phyloP scores from a whole-genome alignment of 225 moss, liverwort and hornwort genomes.

The Takakia lepidozioides region DNA sequence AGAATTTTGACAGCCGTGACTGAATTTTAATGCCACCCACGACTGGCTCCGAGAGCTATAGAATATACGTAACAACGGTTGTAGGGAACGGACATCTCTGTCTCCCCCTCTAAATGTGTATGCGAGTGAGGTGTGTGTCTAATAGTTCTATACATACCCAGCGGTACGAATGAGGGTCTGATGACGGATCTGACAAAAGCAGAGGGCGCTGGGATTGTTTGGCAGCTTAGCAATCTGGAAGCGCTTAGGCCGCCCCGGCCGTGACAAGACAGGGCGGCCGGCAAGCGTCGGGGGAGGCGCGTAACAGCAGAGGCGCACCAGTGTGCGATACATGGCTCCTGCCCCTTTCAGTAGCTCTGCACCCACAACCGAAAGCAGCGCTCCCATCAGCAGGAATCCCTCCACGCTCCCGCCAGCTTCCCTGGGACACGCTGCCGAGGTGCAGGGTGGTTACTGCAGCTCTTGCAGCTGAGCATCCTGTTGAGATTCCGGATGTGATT shows the following conservation, averaged over 20 bases:
- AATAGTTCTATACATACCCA: constrained; percentile 1
- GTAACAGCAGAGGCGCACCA: constrained; percentile 14
- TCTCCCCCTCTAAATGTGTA: too few species aligned
- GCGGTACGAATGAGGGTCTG: constrained; percentile 12
- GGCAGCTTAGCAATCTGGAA: constrained; percentile 2
- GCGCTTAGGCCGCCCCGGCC: not conserved
- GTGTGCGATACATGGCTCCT: constrained; percentile 10
- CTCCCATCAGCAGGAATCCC: too few species aligned
- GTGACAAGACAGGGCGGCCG: not conserved
- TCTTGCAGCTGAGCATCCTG: too few species aligned
- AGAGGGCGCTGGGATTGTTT: constrained; percentile 9
- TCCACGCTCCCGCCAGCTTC: too few species aligned
- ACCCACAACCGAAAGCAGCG: too few species aligned
- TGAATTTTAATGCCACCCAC: too few species aligned
- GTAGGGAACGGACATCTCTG: not conserved
- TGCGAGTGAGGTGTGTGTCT: not conserved
- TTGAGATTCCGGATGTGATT: too few species aligned
- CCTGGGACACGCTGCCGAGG: too few species aligned
- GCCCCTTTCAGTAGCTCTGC: too few species aligned
- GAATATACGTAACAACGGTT: not conserved
- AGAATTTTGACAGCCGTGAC: too few species aligned
- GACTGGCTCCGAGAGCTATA: too few species aligned
- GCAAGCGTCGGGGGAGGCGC: constrained; percentile 8
- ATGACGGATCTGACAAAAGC: constrained; percentile 9
- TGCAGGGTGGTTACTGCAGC: too few species aligned